Conservation (phyloP, 805 yeast species). For the Blastobotrys muscicola region DNA sequence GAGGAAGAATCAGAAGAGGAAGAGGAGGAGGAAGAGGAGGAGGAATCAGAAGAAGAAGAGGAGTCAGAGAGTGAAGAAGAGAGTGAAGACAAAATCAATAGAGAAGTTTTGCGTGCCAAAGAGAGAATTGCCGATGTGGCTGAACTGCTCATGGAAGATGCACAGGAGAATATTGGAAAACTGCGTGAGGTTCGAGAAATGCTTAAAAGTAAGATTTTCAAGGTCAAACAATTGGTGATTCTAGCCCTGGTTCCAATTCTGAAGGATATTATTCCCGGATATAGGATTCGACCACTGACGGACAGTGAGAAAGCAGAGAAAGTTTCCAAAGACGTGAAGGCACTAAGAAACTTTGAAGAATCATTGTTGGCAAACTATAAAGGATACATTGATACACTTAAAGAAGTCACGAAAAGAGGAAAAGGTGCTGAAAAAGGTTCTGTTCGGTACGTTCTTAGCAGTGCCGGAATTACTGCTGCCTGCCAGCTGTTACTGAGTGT, state of each 20-base stretch:
- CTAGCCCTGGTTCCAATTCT: slow-evolving; percentile 77
- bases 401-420: slow-evolving; percentile 34
- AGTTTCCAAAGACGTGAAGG: slow-evolving; percentile 74
- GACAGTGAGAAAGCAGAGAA: slow-evolving; percentile 75
- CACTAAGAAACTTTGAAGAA: slow-evolving; percentile 73
- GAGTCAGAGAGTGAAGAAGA: slow-evolving; percentile 22
- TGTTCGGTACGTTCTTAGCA: slow-evolving; percentile 20
- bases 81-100: slow-evolving; percentile 40
- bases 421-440: slow-evolving; percentile 18
- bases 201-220: slow-evolving; percentile 33
- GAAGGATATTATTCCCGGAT: slow-evolving; percentile 80
- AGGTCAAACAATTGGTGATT: slow-evolving; percentile 51
- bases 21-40: slow-evolving; percentile 26
- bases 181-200: slow-evolving; percentile 42
- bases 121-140: slow-evolving; percentile 82
- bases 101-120: slow-evolving; percentile 35
- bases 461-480: slow-evolving; percentile 58
- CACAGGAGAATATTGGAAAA: slow-evolving; percentile 69
- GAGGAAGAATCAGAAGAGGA: slow-evolving; percentile 18
- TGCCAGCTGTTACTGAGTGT: slow-evolving; percentile 64
- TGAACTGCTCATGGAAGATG: slow-evolving; percentile 69
- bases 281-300: slow-evolving; percentile 71
- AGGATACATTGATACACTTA: slow-evolving; percentile 50
- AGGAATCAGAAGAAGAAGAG: slow-evolving; percentile 21
- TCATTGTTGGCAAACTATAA: slow-evolving; percentile 59